Percentiles rank a stretch among this genome's conserved stretches.
phyloP scores from a whole-genome alignment of 805 yeast species.

The Yarrowia sp. region DNA sequence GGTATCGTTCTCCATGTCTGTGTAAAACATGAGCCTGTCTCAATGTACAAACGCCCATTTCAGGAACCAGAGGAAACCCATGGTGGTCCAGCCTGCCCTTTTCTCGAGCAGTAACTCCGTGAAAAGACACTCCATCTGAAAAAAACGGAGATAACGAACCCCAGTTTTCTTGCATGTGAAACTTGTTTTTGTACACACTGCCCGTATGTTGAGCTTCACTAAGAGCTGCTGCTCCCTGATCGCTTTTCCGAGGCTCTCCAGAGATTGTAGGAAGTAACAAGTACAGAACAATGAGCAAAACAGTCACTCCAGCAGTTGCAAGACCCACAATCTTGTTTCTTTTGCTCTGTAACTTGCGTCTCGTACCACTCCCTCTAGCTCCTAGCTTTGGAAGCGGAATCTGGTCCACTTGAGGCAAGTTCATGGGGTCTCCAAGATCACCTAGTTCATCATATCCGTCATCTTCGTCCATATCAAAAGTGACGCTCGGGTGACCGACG shows the following conservation, averaged over 20 bases:
- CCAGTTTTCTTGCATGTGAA: conserved; percentile 44
- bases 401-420: conserved; percentile 4
- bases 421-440: conserved; percentile 15
- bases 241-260: not conserved
- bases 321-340: conserved; percentile 19
- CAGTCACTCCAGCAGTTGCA: conserved; percentile 16
- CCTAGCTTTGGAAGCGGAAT: conserved; percentile 15
- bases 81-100: conserved; percentile 31
- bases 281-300: conserved; percentile 5
- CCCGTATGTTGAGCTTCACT: conserved; percentile 43
- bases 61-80: conserved; percentile 16
- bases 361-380: not conserved
- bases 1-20: conserved; percentile 80
- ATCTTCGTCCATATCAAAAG: conserved; percentile 14
- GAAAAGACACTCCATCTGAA: conserved; percentile 40
- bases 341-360: not conserved
- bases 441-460: conserved; percentile 14
- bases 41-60: conserved; percentile 43
- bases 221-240: conserved; percentile 14
- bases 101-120: conserved; percentile 37
- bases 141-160: conserved; percentile 44
- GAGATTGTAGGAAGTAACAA: conserved; percentile 10
- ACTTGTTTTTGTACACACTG: conserved; percentile 37
- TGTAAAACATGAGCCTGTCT: conserved; percentile 69
- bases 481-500: not conserved